phyloP scores from a whole-genome alignment of 2,329 filamentous ascomycete species.

The Aspergillus fijiensis region DNA sequence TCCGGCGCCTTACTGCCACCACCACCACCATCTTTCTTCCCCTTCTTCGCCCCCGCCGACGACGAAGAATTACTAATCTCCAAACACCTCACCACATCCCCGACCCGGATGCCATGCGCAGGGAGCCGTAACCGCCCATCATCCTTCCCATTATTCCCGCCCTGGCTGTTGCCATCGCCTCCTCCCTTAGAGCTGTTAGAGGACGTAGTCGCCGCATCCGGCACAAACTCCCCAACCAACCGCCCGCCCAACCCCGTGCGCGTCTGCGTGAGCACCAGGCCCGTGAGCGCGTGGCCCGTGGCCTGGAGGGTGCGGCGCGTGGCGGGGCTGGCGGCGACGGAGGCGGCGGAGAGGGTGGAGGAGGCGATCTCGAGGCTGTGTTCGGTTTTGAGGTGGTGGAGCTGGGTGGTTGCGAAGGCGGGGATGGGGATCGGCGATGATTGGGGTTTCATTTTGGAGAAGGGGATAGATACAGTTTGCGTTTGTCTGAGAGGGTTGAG shows the following conservation, averaged over 20 bases:
- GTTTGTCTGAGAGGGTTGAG: background rate
- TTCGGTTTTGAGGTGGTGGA: constrained; percentile 43
- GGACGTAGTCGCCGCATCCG: constrained; percentile 67
- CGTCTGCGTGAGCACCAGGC: constrained; percentile 67
- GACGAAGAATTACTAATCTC: constrained; percentile 27
- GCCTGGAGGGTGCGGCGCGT: constrained; percentile 46
- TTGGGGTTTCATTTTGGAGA: background rate
- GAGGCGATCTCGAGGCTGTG: constrained; percentile 47
- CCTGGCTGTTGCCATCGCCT: constrained; percentile 13
- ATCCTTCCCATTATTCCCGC: constrained; percentile 30
- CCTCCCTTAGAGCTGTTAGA: constrained; percentile 26
- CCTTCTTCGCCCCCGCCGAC: constrained; percentile 22
- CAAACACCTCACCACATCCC: constrained; percentile 49
- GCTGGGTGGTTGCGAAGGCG: constrained; percentile 44
- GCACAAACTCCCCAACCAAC: constrained; percentile 75
- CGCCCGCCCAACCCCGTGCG: constrained; percentile 91
- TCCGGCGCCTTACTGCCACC: constrained; percentile 38
- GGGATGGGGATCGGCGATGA: constrained; percentile 35
- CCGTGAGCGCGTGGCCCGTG: constrained; percentile 42
- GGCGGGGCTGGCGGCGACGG: constrained; percentile 41
- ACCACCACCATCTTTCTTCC: constrained; percentile 28
- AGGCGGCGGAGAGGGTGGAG: constrained; percentile 42
- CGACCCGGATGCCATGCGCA: constrained; percentile 49
- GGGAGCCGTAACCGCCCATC: constrained; percentile 45
- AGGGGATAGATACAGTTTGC: background rate